A percentile compares a stretch with the other conserved stretches of the same genome.
Evolutionary conservation across 257 asterid genomes (phyloP).

Genomic region (Fraxinus quadrangulata): DNA sequence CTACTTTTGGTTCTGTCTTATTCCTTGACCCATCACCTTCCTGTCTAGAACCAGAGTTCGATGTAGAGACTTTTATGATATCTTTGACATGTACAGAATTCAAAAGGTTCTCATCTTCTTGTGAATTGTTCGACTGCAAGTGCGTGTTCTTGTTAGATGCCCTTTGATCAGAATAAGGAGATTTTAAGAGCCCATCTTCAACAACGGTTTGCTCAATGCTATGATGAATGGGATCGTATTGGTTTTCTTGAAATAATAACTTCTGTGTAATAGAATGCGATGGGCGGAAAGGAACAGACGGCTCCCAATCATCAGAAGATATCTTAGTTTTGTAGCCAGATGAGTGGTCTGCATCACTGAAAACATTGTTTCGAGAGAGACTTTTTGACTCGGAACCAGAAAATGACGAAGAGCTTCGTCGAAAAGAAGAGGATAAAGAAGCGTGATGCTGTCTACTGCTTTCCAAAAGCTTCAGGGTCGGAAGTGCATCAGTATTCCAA

Average conservation of each 20-base stretch:
- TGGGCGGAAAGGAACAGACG: constrained; percentile 74
- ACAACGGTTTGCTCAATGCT: constrained; percentile 38
- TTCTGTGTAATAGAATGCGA: constrained; percentile 55
- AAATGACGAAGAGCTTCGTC: constrained; percentile 40
- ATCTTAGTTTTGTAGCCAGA: constrained; percentile 33
- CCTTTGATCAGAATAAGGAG: constrained; percentile 54
- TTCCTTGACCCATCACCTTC: constrained; percentile 36
- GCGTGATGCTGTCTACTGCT: constrained; percentile 39
- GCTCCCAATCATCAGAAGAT: constrained; percentile 66
- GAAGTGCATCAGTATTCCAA: constrained; percentile 40
- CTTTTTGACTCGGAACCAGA: constrained; percentile 49
- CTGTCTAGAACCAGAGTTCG: constrained; percentile 32
- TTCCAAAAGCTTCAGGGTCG: constrained; percentile 37
- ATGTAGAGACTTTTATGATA: constrained; percentile 33
- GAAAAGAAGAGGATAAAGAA: constrained; percentile 46
- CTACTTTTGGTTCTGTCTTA: constrained; percentile 37
- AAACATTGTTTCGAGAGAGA: constrained; percentile 29
- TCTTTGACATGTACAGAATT: constrained; percentile 35
- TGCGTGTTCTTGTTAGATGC: constrained; percentile 43
- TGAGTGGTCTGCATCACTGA: constrained; percentile 33
- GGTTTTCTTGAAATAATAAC: constrained; percentile 49
- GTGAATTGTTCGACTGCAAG: constrained; percentile 38
- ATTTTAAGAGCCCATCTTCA: constrained; percentile 32
- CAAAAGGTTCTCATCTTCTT: constrained; percentile 44
- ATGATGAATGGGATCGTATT: constrained; percentile 52